Conservation (phyloP, 1,139 yeast genomes). For the Hansenula sp. region DNA sequence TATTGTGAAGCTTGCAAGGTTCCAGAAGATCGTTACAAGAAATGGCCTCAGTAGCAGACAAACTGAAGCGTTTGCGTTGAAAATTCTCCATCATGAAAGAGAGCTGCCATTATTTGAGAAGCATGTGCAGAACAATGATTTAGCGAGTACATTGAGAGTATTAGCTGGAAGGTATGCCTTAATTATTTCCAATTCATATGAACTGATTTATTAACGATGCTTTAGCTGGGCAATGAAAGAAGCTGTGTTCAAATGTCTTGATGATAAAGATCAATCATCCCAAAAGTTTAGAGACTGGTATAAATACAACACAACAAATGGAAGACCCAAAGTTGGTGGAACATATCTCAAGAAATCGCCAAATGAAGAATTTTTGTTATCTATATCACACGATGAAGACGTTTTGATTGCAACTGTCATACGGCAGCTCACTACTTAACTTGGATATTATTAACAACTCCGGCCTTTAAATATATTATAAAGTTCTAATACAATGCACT, state of each 20-base stretch:
- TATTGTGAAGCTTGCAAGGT: conserved; percentile 47
- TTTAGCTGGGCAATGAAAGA: conserved; percentile 70
- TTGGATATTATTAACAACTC: not conserved
- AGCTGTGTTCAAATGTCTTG: conserved; percentile 65
- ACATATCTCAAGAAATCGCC: conserved; percentile 27
- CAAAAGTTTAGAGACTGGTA: conserved; percentile 67
- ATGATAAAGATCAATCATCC: conserved; percentile 39
- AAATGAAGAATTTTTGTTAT: conserved; percentile 48
- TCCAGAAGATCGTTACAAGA: conserved; percentile 37
- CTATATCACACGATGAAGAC: conserved; percentile 68
- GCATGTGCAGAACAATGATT: conserved; percentile 14
- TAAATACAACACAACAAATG: conserved; percentile 34
- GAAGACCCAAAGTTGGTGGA: conserved; percentile 37
- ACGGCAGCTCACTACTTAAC: conserved; percentile 28
- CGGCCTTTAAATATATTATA: not conserved
- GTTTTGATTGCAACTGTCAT: conserved; percentile 46
- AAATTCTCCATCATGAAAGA: conserved; percentile 47
- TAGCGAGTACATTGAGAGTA: conserved; percentile 28
- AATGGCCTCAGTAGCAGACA: conserved; percentile 27
- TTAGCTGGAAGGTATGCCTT: conserved; percentile 41
- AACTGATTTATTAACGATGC: too few species aligned
- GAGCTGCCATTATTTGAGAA: conserved; percentile 39
- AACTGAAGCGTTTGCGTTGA: conserved; percentile 38
- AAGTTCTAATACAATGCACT: not conserved
- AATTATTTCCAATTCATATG: not conserved